Percentiles rank a stretch among this genome's conserved stretches.
These are phyloP conservation scores for Auriscalpium orientale DNA, from an alignment of 768 basidiomycete species.

Conservation along the genomic window DNA sequence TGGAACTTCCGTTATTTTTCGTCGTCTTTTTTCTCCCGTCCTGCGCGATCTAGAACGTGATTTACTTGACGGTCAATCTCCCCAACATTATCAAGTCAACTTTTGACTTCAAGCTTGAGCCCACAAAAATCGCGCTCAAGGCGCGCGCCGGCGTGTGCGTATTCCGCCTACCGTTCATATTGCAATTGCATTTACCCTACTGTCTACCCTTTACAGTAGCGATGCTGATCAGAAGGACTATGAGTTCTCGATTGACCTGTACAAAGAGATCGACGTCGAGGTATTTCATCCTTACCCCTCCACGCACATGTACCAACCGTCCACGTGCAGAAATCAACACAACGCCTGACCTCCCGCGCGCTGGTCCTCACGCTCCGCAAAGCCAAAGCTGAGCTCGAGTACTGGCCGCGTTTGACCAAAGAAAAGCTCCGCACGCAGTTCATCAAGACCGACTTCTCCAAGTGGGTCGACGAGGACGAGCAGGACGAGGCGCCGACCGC, in stretches of 20 bases:
- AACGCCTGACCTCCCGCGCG: constrained; percentile 58
- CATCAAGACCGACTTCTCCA: constrained; percentile 91
- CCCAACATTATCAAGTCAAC: constrained; percentile 57
- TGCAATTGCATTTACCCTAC: not conserved
- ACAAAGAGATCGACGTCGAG: constrained; percentile 67
- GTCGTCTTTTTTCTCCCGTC: constrained; percentile 3
- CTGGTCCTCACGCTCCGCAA: constrained; percentile 70
- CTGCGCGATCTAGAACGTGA: constrained; percentile 57
- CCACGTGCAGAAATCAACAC: constrained; percentile 43
- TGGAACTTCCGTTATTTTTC: not conserved
- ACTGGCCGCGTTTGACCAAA: constrained; percentile 90
- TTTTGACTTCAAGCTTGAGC: constrained; percentile 53
- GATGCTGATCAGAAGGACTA: constrained; percentile 48
- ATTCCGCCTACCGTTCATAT: not conserved
- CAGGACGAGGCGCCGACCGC: constrained; percentile 55
- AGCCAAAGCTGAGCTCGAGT: constrained; percentile 67
- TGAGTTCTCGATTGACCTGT: constrained; percentile 72
- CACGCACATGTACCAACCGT: not conserved
- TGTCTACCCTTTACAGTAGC: not conserved
- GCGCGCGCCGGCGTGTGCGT: constrained; percentile 60
- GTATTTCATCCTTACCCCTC: constrained; percentile 28
- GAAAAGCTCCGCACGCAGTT: constrained; percentile 73
- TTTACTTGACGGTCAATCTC: constrained; percentile 81
- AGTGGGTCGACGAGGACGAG: constrained; percentile 97
- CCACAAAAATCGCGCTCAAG: constrained; percentile 54